Conservation (phyloP, 176 grass and related monocot genomes). For the Triticum aestivum region IWGSC_CS_RefSeq_v2.1 NC_057809.1:599119309-599119808, state of each 20-base stretch:
- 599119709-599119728: background rate
- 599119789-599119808: background rate
- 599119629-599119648: constrained; percentile 58
- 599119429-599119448: constrained; percentile 6
- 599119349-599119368: constrained; percentile 51
- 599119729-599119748: background rate
- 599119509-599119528: constrained; percentile 53
- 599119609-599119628: constrained; percentile 45
- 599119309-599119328: constrained; percentile 71
- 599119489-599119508: constrained; percentile 52
- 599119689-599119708: constrained; percentile 7
- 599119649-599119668: constrained; percentile 21
- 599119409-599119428: constrained; percentile 57
- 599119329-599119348: constrained; percentile 72
- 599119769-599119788: background rate
- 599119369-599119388: constrained; percentile 86
- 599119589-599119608: constrained; percentile 49
- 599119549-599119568: constrained; percentile 84
- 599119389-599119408: constrained; percentile 70
- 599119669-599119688: background rate
- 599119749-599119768: background rate
- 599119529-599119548: constrained; percentile 58
- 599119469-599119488: constrained; percentile 9
- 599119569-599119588: constrained; percentile 64
- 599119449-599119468: background rate